Conservation (phyloP, 1,284 basidiomycete genomes). For the Apiotrichum akiyoshidainum region DNA sequence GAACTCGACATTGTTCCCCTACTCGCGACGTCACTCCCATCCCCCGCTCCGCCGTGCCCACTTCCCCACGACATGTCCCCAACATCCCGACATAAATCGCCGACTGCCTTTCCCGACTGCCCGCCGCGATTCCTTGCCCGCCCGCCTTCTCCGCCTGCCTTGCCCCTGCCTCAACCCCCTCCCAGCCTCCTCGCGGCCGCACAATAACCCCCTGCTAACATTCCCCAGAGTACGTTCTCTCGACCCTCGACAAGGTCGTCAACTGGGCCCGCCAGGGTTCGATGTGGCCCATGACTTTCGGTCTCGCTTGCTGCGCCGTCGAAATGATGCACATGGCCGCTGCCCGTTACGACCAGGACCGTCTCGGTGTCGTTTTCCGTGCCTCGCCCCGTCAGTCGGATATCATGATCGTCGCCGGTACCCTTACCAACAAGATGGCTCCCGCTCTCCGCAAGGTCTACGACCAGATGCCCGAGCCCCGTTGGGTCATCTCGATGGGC, state of each 20-base stretch:
- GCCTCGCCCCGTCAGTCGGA: slow-evolving; percentile 96
- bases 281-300: slow-evolving; percentile 99
- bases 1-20: too few relatives aligned
- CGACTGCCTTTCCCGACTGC: too few relatives aligned
- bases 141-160: not conserved
- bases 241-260: slow-evolving; percentile 91
- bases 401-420: slow-evolving; percentile 99
- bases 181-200: not conserved
- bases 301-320: slow-evolving; percentile 96
- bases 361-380: slow-evolving; percentile 96
- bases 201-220: slow-evolving; percentile 10
- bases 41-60: too few relatives aligned
- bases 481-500: slow-evolving; percentile 99
- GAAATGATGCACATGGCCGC: slow-evolving; percentile 96
- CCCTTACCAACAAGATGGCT: slow-evolving; percentile 99
- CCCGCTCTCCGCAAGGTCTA: slow-evolving; percentile 92
- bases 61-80: too few relatives aligned
- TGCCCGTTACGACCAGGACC: slow-evolving; percentile 97
- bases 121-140: too few relatives aligned
- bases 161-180: not conserved
- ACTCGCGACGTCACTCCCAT: too few relatives aligned
- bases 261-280: slow-evolving; percentile 98
- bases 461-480: slow-evolving; percentile 94
- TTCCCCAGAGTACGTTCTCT: slow-evolving; percentile 83
- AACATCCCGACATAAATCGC: too few relatives aligned